These are phyloP conservation scores for Meira miltonrushii DNA, from an alignment of 1,284 basidiomycete genomes.

Conservation along the genomic window DNA sequence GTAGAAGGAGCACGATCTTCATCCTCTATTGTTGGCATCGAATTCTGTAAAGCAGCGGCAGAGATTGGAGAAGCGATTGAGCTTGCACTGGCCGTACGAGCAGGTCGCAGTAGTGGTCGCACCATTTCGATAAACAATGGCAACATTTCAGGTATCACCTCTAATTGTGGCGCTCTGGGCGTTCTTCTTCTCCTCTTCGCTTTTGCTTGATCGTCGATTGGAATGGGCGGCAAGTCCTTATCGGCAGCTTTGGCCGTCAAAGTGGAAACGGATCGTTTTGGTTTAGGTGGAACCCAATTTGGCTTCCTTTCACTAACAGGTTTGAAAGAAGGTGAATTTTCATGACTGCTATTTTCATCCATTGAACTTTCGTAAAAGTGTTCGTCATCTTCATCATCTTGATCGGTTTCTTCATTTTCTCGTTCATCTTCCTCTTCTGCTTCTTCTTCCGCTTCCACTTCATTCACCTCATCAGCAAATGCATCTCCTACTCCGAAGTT, in stretches of 20 bases:
- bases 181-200: slow-evolving; percentile 56
- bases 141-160: slow-evolving; percentile 56
- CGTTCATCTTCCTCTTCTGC: slow-evolving; percentile 31
- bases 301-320: neutral
- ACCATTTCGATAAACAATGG: slow-evolving; percentile 46
- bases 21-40: too few relatives aligned
- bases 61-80: neutral
- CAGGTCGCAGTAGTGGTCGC: slow-evolving; percentile 10
- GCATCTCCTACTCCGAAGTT: slow-evolving; percentile 48
- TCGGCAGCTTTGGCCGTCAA: slow-evolving; percentile 12
- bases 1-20: too few relatives aligned
- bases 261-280: slow-evolving; percentile 1
- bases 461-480: slow-evolving; percentile 41
- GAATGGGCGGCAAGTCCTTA: slow-evolving; percentile 34
- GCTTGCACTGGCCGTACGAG: neutral
- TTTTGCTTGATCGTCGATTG: slow-evolving; percentile 40
- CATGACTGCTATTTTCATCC: slow-evolving; percentile 3
- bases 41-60: neutral
- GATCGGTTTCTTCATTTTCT: slow-evolving; percentile 53
- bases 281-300: slow-evolving; percentile 11
- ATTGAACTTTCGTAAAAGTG: slow-evolving; percentile 33
- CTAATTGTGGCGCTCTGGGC: slow-evolving; percentile 70
- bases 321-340: neutral
- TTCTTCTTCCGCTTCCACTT: slow-evolving; percentile 46
- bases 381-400: slow-evolving; percentile 46